phyloP scores from a whole-genome alignment of 148 eudicot species.

The Hydrangea macrophylla region DNA sequence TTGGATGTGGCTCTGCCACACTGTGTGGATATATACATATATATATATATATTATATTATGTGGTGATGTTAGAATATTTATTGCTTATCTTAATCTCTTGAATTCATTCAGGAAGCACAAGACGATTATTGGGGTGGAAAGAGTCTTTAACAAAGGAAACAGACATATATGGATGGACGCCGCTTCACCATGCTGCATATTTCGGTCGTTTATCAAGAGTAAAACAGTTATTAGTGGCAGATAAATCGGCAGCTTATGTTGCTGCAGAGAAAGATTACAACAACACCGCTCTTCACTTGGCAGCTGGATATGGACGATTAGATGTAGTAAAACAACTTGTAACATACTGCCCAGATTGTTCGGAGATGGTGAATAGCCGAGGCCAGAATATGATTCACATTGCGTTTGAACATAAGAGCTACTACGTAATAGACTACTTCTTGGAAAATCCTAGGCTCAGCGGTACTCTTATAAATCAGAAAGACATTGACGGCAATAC shows the following conservation, averaged over 20 bases:
- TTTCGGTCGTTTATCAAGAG: not conserved
- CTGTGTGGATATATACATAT: too few relatives aligned
- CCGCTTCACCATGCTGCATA: conserved; percentile 12
- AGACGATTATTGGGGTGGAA: not conserved
- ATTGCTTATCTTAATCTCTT: not conserved
- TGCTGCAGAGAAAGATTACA: not conserved
- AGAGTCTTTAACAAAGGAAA: not conserved
- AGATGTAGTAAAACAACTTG: not conserved
- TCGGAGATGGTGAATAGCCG: conserved; percentile 2
- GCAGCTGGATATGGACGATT: conserved; percentile 16
- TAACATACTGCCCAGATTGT: conserved; percentile 16
- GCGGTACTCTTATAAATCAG: not conserved
- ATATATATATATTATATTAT: not conserved
- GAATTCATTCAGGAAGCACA: not conserved
- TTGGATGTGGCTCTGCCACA: too few relatives aligned
- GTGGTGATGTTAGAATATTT: not conserved
- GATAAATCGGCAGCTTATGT: conserved; percentile 9
- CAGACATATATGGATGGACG: conserved; percentile 10
- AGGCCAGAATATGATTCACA: conserved; percentile 17
- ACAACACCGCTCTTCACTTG: conserved; percentile 12
- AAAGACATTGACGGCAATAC: not conserved
- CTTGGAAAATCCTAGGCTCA: not conserved
- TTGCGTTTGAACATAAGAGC: not conserved
- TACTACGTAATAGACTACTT: not conserved
- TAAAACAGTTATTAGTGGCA: not conserved